Evolutionary conservation across 2,329 filamentous ascomycete species (phyloP).

Genomic region (Aspergillus flavus): DNA sequence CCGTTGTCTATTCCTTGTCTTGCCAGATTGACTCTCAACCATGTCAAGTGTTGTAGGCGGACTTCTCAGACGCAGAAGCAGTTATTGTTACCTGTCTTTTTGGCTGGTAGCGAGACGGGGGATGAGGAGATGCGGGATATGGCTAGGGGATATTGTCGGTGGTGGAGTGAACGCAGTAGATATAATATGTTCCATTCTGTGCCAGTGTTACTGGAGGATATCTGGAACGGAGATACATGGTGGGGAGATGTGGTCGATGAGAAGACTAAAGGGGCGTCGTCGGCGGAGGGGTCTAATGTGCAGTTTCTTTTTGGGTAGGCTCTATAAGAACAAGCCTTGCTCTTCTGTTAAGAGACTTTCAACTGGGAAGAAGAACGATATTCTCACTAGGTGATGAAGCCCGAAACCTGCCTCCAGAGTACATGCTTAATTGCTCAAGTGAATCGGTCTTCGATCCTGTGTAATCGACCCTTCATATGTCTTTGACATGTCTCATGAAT

Average conservation of each 20-base stretch:
- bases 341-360: background rate
- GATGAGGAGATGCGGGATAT: slow-evolving; percentile 22
- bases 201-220: slow-evolving; percentile 22
- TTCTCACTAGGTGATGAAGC: background rate
- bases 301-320: background rate
- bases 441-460: too few species aligned
- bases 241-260: slow-evolving; percentile 25
- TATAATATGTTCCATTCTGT: slow-evolving; percentile 36
- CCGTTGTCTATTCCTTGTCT: background rate
- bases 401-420: background rate
- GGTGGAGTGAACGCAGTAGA: slow-evolving; percentile 34
- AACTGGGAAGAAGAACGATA: background rate
- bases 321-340: background rate
- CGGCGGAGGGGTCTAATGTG: background rate
- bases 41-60: background rate
- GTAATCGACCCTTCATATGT: background rate
- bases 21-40: background rate
- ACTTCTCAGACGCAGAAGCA: background rate
- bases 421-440: too few species aligned
- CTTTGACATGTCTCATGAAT: background rate
- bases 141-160: slow-evolving; percentile 31
- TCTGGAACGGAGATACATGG: slow-evolving; percentile 21
- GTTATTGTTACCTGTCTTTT: slow-evolving; percentile 26
- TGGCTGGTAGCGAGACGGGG: slow-evolving; percentile 35
- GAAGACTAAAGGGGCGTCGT: slow-evolving; percentile 1